Base-by-base conservation (phyloP, 192 early-diverging fungal genomes). In the Backusella macrospora region DNA sequence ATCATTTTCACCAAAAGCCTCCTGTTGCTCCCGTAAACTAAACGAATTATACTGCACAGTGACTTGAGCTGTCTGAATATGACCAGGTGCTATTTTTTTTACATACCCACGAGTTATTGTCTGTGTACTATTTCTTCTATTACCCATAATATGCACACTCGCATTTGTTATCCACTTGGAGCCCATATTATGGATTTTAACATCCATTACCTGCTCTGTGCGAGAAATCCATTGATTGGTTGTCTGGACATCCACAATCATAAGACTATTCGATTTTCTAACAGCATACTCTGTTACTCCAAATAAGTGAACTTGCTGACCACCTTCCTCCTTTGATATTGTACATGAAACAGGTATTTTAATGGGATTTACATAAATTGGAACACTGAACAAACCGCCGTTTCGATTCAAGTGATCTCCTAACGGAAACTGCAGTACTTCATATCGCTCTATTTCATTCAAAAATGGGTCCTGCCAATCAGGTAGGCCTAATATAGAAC, bases 61-160 rank as follows among this genome's bases (percentile, higher is more conserved):
- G 37, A 65, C 37, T 39, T 65, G 37, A 40, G 39, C 21, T 1
- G 64, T 65, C 29, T 65, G 64, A 42, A 65, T 65, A 42, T 65
- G 64, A 42, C 64, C 64, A 37, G 64, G 64, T n/a, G 64, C 64
- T 26, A 59, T 59, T 59, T 12, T 13, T 23, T 2, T 21, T 21
- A 59, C 52, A 59, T 59, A 59, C 7, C 52, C 52, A 26, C 52
- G 52, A 59, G 52, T 59, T 12, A 59, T 26, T 14, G 52, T 59
- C 21, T 26, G 21, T 59, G 26, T 59, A 59, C 52, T 59, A 59
- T 21, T 10, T 23, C 21, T 59, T 59, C 52, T 21, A 59, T 26
- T 18, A 26, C 52, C 52, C 52, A 59, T 59, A 21, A 59, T 9
- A 59, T 59, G 52, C 18, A 59, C 52, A 13, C 52, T 59, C 21